Conservation (phyloP, 768 basidiomycete genomes). For the Lentinula detonsa region DNA sequence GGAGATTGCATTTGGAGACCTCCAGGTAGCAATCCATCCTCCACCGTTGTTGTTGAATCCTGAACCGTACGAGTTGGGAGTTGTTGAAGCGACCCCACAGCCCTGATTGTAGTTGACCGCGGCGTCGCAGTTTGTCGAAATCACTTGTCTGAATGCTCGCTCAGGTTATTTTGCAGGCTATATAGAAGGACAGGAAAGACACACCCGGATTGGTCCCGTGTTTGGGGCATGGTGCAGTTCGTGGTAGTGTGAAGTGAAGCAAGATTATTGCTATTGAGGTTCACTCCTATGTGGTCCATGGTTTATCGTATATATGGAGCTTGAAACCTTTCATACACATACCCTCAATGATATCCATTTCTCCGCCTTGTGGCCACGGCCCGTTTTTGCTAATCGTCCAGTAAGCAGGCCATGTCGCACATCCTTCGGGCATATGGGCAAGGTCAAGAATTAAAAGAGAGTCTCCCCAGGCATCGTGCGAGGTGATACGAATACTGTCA, state of each 20-base stretch:
- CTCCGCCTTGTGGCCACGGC: slow-evolving; percentile 58
- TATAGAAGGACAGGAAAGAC: not conserved
- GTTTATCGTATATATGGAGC: too few relatives aligned
- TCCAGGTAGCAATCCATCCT: slow-evolving; percentile 54
- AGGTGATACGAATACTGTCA: slow-evolving; percentile 49
- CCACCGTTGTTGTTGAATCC: slow-evolving; percentile 48
- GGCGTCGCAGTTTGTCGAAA: slow-evolving; percentile 44
- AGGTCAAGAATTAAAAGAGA: slow-evolving; percentile 46
- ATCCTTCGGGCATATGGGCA: slow-evolving; percentile 56
- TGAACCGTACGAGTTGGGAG: slow-evolving; percentile 36
- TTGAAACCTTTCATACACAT: not conserved
- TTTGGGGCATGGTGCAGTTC: slow-evolving; percentile 36
- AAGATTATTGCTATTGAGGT: slow-evolving; percentile 36
- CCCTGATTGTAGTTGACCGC: slow-evolving; percentile 50
- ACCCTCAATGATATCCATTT: slow-evolving; percentile 61
- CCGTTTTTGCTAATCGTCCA: slow-evolving; percentile 48
- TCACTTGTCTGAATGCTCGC: slow-evolving; percentile 22
- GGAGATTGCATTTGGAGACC: slow-evolving; percentile 38
- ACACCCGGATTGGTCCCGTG: slow-evolving; percentile 44
- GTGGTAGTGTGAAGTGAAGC: slow-evolving; percentile 51
- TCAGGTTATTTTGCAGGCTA: not conserved
- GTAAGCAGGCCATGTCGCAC: slow-evolving; percentile 59
- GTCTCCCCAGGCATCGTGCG: slow-evolving; percentile 37
- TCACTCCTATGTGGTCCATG: slow-evolving; percentile 35
- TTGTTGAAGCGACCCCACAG: slow-evolving; percentile 44